Conservation (phyloP, 2,329 filamentous ascomycete species). For the Fusarium sp. region DNA sequence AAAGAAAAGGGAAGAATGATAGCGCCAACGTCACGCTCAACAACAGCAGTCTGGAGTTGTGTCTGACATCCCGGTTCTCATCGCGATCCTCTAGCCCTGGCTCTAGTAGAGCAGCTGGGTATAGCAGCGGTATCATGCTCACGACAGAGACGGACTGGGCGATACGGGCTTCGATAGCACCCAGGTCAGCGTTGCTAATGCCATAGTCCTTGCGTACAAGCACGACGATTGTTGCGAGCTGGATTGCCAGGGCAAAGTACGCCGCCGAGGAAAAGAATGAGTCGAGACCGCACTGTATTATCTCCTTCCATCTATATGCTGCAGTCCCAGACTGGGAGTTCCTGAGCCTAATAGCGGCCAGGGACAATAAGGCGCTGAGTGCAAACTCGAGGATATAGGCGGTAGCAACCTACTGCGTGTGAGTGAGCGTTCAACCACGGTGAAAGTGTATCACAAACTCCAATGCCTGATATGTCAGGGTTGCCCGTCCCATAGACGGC, state of each 20-base stretch:
- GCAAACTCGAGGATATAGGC: constrained; percentile 24
- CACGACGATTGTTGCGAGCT: constrained; percentile 35
- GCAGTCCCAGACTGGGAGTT: not conserved
- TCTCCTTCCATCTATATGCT: not conserved
- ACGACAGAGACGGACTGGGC: constrained; percentile 34
- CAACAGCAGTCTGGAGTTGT: constrained; percentile 23
- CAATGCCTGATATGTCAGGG: constrained; percentile 40
- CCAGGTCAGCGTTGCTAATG: constrained; percentile 33
- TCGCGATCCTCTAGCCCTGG: not conserved
- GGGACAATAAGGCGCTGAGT: constrained; percentile 6
- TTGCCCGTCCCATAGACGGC: constrained; percentile 34
- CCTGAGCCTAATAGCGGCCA: constrained; percentile 9
- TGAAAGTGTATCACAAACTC: constrained; percentile 12
- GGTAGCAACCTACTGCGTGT: constrained; percentile 15
- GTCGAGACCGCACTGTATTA: constrained; percentile 3
- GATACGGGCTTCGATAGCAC: constrained; percentile 39
- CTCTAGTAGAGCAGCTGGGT: constrained; percentile 31
- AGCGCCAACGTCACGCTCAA: constrained; percentile 19
- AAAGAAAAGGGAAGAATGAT: constrained; percentile 43
- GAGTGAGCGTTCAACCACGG: not conserved
- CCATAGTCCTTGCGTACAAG: constrained; percentile 41
- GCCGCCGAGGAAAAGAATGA: constrained; percentile 33
- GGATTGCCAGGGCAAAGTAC: constrained; percentile 38
- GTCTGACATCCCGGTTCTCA: not conserved
- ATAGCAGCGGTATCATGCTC: constrained; percentile 39